These are phyloP conservation scores for Candida andamanensis DNA, from an alignment of 805 yeast species.

Conservation along the genomic window DNA sequence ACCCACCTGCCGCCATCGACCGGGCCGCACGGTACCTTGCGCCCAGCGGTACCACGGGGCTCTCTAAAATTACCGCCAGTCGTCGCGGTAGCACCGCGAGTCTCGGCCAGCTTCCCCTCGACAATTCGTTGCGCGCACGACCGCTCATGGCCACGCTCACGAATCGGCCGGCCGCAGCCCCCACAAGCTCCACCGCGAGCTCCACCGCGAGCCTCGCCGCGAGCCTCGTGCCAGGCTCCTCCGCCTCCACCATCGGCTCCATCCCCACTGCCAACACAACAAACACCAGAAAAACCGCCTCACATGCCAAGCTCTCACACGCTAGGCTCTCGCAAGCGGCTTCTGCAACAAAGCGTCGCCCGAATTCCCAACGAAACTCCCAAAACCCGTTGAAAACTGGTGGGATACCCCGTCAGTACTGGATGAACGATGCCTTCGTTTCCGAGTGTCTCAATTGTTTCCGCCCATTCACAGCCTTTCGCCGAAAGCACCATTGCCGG, in stretches of 20 bases:
- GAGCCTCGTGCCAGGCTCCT: slow-evolving; percentile 32
- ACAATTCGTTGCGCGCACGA: too few relatives aligned
- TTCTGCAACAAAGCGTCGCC: too few relatives aligned
- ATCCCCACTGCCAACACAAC: slow-evolving; percentile 14
- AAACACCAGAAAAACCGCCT: slow-evolving; percentile 25
- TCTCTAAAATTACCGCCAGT: slow-evolving; percentile 22
- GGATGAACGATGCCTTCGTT: slow-evolving; percentile 96
- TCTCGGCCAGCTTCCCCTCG: slow-evolving; percentile 15
- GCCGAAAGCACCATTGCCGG: slow-evolving; percentile 92
- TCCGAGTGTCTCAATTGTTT: slow-evolving; percentile 83
- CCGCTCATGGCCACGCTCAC: too few relatives aligned
- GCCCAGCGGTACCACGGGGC: slow-evolving; percentile 1
- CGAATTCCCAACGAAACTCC: slow-evolving; percentile 24
- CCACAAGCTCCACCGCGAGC: slow-evolving; percentile 18
- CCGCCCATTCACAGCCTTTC: slow-evolving; percentile 71
- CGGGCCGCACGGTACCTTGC: slow-evolving; percentile 10
- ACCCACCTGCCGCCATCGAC: slow-evolving; percentile 23
- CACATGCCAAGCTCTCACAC: too few relatives aligned
- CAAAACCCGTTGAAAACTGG: slow-evolving; percentile 42
- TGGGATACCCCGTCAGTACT: slow-evolving; percentile 70
- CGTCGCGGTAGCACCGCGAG: slow-evolving; percentile 22
- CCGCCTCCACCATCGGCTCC: slow-evolving; percentile 26
- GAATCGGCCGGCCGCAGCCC: too few relatives aligned
- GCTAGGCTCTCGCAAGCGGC: too few relatives aligned
- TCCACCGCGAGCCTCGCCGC: slow-evolving; percentile 29